Evolutionary conservation across 1,284 basidiomycete species (phyloP).

Genomic region (Papiliotrema laurentii): DNA sequence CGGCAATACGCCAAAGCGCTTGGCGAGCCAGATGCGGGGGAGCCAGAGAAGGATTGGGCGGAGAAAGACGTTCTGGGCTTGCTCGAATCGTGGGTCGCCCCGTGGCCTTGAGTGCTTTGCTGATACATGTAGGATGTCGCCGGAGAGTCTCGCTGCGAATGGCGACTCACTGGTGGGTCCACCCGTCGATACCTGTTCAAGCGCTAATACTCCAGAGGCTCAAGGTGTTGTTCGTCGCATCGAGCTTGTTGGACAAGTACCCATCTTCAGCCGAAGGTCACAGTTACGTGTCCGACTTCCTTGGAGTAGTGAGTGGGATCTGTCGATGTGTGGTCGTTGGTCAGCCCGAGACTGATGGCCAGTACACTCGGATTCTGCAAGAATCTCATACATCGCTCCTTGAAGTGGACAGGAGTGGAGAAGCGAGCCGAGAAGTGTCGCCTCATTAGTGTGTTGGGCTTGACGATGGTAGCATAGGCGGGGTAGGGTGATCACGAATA

Average conservation of each 20-base stretch:
- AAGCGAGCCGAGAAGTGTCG: constrained; percentile 1
- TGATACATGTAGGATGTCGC: constrained; percentile 22
- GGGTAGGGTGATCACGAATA: too few species aligned
- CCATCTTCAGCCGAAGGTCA: constrained; percentile 19
- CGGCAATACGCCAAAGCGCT: constrained; percentile 22
- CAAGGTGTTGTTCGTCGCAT: constrained; percentile 28
- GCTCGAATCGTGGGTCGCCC: constrained; percentile 17
- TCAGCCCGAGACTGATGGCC: too few species aligned
- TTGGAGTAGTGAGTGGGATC: constrained; percentile 21
- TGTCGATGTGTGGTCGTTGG: constrained; percentile 5
- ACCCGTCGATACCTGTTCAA: neutral
- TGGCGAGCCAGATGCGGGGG: constrained; percentile 13
- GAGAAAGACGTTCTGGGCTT: constrained; percentile 20
- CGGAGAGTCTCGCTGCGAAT: constrained; percentile 29
- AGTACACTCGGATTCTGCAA: constrained; percentile 15
- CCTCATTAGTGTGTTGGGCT: too few species aligned
- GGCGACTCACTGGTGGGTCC: constrained; percentile 22
- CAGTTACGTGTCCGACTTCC: constrained; percentile 22
- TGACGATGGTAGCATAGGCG: too few species aligned
- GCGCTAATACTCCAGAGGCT: constrained; percentile 2
- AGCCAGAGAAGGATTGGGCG: constrained; percentile 15
- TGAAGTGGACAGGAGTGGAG: constrained; percentile 4
- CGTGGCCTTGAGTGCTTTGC: neutral
- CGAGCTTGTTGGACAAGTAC: constrained; percentile 25
- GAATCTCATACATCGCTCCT: constrained; percentile 13